Percentiles rank a stretch among this genome's conserved stretches.
Conservation (phyloP, 495 filamentous ascomycete species). For the Lasiosphaeria miniovina region DNA sequence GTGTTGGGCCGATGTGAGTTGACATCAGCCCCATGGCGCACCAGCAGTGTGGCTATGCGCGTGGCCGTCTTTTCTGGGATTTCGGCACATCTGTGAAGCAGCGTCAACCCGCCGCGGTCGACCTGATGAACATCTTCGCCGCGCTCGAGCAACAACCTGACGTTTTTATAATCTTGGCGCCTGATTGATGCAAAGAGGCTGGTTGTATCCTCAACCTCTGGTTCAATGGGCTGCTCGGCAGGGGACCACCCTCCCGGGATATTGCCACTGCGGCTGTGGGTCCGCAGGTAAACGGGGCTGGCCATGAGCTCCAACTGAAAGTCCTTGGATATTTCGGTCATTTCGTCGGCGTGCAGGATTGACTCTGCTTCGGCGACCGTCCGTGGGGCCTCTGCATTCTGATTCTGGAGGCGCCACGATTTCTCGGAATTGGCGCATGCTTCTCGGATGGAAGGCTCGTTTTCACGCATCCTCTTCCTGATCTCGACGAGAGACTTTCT, state of each 20-base stretch:
- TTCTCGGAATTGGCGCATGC: neutral
- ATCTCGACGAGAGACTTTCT: neutral
- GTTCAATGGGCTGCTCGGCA: neutral
- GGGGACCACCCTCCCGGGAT: neutral
- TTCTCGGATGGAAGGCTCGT: neutral
- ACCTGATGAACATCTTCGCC: neutral
- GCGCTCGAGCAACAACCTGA: neutral
- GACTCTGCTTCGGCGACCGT: neutral
- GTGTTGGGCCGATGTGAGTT: neutral
- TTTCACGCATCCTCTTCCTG: neutral
- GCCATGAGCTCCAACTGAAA: neutral
- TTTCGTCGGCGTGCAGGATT: neutral
- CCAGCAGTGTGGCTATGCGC: neutral
- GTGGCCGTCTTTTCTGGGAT: neutral
- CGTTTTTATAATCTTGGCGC: neutral
- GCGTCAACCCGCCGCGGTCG: neutral
- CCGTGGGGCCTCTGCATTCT: neutral
- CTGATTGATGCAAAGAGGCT: neutral
- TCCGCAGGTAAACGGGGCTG: neutral
- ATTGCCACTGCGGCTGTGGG: neutral
- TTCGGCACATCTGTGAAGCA: neutral
- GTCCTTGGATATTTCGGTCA: neutral
- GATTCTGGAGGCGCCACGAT: neutral
- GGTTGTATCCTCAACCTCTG: neutral
- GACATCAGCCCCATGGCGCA: neutral